Percentiles rank a stretch among this genome's conserved stretches.
phyloP scores from a whole-genome alignment of 2,329 filamentous ascomycete genomes.

The Ceratocystis huliohia region DNA sequence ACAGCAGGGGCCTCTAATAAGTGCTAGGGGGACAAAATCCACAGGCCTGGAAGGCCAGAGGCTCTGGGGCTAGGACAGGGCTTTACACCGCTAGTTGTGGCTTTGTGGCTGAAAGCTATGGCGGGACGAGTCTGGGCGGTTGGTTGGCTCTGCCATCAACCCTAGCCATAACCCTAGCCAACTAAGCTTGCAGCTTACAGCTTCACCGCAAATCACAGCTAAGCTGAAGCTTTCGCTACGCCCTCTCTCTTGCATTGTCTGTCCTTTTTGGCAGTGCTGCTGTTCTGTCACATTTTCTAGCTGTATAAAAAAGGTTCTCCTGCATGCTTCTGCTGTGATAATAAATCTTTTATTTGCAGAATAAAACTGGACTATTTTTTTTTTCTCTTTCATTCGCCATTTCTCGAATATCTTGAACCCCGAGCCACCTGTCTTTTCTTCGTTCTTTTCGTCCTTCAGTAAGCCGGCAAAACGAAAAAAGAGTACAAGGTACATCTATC shows the following conservation, averaged over 20 bases:
- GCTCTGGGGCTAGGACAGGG: neutral
- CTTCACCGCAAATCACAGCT: neutral
- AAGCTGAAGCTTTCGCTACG: neutral
- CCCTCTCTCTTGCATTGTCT: neutral
- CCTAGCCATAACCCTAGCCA: neutral
- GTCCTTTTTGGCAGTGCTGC: constrained; percentile 6
- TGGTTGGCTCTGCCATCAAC: neutral
- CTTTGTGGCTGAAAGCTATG: too few species aligned
- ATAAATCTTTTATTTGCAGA: neutral
- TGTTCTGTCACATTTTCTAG: constrained; percentile 8
- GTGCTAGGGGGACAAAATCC: neutral
- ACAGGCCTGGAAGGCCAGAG: neutral
- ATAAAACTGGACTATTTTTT: neutral
- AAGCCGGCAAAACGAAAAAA: too few species aligned
- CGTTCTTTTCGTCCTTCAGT: neutral
- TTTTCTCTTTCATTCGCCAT: neutral
- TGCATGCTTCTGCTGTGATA: neutral
- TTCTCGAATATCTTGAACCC: neutral
- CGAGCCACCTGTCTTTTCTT: constrained; percentile 5
- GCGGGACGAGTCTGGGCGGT: neutral
- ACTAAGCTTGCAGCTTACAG: neutral
- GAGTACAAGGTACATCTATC: constrained; percentile 10
- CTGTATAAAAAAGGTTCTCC: constrained; percentile 5
- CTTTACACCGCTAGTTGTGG: constrained; percentile 9
- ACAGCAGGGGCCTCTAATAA: neutral